phyloP scores from a whole-genome alignment of 768 basidiomycete species.

The Cytidiella melzeri region DNA sequence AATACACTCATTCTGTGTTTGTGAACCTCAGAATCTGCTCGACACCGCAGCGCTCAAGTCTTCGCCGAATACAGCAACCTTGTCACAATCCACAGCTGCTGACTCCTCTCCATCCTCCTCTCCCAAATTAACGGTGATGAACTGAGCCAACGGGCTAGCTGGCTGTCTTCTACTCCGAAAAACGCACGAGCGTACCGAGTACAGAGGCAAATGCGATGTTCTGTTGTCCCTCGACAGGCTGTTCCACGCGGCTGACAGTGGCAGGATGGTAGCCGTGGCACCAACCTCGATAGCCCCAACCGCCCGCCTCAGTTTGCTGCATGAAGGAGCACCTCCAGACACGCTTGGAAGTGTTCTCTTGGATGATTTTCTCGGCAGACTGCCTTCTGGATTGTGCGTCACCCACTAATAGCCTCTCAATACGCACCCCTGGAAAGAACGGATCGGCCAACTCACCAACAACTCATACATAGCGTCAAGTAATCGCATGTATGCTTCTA shows the following conservation, averaged over 20 bases:
- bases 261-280: not conserved
- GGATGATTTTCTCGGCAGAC: not conserved
- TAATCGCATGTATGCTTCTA: conserved; percentile 2
- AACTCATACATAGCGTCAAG: conserved; percentile 7
- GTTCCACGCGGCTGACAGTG: conserved; percentile 5
- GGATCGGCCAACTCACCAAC: not conserved
- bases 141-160: conserved; percentile 5
- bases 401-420: not conserved
- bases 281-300: not conserved
- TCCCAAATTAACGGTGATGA: not conserved
- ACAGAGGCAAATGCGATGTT: not conserved
- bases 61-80: too few relatives aligned
- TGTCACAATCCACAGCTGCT: too few relatives aligned
- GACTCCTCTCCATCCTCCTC: too few relatives aligned
- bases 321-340: not conserved
- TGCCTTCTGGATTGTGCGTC: not conserved
- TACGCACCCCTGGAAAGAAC: conserved; percentile 2
- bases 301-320: not conserved
- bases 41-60: too few relatives aligned
- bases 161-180: not conserved
- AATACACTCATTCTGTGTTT: too few relatives aligned
- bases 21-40: too few relatives aligned
- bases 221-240: not conserved
- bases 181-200: not conserved
- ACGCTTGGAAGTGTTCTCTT: not conserved